Conservation (phyloP, 2,329 filamentous ascomycete species). For the Ciborinia camelliae region DNA sequence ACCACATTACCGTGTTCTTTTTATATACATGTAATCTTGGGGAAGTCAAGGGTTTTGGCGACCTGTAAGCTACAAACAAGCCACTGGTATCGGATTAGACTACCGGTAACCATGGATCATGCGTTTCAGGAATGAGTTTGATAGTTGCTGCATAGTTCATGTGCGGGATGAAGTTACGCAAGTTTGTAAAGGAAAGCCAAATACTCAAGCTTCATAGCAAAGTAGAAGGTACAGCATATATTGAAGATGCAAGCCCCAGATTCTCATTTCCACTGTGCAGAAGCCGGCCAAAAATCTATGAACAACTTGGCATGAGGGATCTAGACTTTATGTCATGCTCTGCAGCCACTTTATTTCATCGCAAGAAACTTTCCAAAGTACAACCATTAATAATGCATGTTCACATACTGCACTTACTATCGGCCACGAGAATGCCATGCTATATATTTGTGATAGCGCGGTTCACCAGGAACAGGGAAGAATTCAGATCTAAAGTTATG, state of each 20-base stretch:
- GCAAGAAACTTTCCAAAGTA: background rate
- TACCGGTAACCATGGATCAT: background rate
- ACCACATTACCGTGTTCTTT: background rate
- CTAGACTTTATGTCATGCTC: background rate
- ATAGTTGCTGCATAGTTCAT: background rate
- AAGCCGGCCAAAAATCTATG: background rate
- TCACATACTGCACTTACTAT: background rate
- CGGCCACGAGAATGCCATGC: background rate
- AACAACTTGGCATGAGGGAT: background rate
- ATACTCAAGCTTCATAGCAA: too few species aligned
- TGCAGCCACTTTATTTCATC: background rate
- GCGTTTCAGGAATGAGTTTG: background rate
- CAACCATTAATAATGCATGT: background rate
- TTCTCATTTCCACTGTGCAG: background rate
- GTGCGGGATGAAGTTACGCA: background rate
- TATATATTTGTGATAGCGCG: background rate
- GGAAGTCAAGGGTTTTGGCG: background rate
- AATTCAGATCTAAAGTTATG: background rate
- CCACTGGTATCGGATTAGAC: background rate
- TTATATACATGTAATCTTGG: background rate
- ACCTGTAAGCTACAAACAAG: background rate
- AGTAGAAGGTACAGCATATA: background rate
- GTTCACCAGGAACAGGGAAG: background rate
- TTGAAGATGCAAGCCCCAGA: background rate
- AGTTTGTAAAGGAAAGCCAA: background rate